phyloP scores from a whole-genome alignment of 805 yeast species.

The Kodamaea leandrae region DNA sequence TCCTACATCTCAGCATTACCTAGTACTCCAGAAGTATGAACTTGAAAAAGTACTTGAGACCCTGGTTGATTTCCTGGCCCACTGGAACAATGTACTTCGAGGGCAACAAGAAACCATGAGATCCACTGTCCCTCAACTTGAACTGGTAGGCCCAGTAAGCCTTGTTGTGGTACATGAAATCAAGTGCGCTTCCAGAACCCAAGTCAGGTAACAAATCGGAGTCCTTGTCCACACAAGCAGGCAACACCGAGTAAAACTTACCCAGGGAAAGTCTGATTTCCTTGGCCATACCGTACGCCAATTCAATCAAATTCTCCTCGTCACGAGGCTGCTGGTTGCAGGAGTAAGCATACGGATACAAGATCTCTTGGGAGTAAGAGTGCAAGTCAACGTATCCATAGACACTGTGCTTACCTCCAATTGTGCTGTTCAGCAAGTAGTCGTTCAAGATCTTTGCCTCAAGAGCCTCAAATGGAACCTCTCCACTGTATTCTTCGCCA shows the following conservation, averaged over 20 bases:
- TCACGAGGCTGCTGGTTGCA: constrained; percentile 75
- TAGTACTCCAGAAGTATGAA: constrained; percentile 27
- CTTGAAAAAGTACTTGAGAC: constrained; percentile 59
- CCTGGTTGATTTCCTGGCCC: constrained; percentile 69
- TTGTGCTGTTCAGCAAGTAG: constrained; percentile 39
- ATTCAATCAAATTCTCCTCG: constrained; percentile 73
- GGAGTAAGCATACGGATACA: constrained; percentile 80
- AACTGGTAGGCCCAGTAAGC: constrained; percentile 85
- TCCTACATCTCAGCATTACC: not conserved
- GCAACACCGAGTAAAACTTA: constrained; percentile 61
- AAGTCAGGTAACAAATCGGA: constrained; percentile 69
- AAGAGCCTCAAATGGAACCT: constrained; percentile 55
- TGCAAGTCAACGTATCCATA: constrained; percentile 81
- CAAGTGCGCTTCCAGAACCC: constrained; percentile 79
- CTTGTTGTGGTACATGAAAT: constrained; percentile 77
- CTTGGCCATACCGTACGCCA: constrained; percentile 78
- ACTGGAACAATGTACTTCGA: constrained; percentile 67
- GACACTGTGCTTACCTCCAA: constrained; percentile 50
- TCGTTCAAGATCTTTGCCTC: constrained; percentile 41
- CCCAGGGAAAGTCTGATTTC: constrained; percentile 66
- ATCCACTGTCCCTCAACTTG: constrained; percentile 77
- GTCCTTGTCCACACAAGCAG: constrained; percentile 79
- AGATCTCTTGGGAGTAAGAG: constrained; percentile 79
- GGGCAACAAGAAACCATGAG: constrained; percentile 80
- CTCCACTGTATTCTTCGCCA: constrained; percentile 82